These are phyloP conservation scores for Cyclostephanos invisitatus DNA, from an alignment of 108 stramenopile species.

Conservation along the genomic window DNA sequence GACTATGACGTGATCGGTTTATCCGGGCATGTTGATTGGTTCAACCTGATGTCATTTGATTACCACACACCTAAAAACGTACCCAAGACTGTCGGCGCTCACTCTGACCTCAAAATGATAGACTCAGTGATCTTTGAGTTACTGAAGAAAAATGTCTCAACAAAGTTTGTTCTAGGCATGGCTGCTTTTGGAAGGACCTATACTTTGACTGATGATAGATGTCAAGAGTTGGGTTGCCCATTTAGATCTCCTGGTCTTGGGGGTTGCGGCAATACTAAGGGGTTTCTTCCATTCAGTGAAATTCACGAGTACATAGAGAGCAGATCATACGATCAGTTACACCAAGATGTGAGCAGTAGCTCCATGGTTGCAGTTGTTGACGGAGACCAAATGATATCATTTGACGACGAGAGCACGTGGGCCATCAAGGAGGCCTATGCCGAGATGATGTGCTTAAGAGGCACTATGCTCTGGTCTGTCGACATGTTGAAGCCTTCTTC, in stretches of 20 bases:
- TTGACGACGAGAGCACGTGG: constrained; percentile 47
- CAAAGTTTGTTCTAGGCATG: constrained; percentile 56
- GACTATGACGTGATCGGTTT: constrained; percentile 48
- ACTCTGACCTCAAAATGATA: constrained; percentile 54
- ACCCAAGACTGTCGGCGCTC: constrained; percentile 49
- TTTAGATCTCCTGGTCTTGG: constrained; percentile 52
- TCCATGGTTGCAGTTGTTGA: constrained; percentile 49
- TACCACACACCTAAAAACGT: constrained; percentile 53
- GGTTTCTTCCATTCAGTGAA: constrained; percentile 48
- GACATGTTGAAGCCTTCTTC: constrained; percentile 48
- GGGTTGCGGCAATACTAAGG: constrained; percentile 51
- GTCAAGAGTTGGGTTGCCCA: constrained; percentile 49
- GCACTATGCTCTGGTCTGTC: constrained; percentile 54
- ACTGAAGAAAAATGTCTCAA: constrained; percentile 23
- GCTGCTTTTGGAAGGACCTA: constrained; percentile 57
- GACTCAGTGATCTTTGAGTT: constrained; percentile 46
- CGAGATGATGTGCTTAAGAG: constrained; percentile 54
- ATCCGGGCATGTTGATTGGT: constrained; percentile 52
- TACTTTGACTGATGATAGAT: constrained; percentile 45
- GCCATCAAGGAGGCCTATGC: constrained; percentile 53
- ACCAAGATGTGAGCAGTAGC: constrained; percentile 47
- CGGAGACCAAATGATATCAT: constrained; percentile 48
- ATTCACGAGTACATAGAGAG: constrained; percentile 50
- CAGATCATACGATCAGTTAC: constrained; percentile 35
- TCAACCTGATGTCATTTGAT: constrained; percentile 57